phyloP scores from a whole-genome alignment of 1,284 basidiomycete genomes.

The Tilletia caries region DNA sequence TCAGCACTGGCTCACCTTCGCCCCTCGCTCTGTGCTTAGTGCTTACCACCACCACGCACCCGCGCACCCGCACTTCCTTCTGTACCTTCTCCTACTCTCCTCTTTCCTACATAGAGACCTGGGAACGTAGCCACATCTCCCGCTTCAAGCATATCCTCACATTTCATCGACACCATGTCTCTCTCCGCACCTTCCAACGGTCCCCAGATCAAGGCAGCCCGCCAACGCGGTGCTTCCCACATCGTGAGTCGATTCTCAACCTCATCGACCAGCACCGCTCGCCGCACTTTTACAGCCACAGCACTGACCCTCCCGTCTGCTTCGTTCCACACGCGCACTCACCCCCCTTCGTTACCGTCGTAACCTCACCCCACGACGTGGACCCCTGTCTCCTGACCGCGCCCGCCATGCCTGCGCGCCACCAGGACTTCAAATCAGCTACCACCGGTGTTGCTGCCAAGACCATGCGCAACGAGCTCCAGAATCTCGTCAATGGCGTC shows the following conservation, averaged over 20 bases:
- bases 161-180: conserved; percentile 6
- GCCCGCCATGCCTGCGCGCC: conserved; percentile 19
- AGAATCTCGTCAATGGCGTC: conserved; percentile 71
- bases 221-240: conserved; percentile 49
- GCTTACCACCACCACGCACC: not conserved
- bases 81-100: not conserved
- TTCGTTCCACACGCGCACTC: too few relatives aligned
- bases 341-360: not conserved
- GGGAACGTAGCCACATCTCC: too few relatives aligned
- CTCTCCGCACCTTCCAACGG: conserved; percentile 48
- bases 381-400: conserved; percentile 10
- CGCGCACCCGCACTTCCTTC: not conserved
- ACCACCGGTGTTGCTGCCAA: conserved; percentile 96
- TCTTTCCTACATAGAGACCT: not conserved
- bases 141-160: not conserved
- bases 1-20: too few relatives aligned
- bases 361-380: too few relatives aligned
- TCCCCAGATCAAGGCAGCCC: conserved; percentile 45
- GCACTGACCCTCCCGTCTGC: too few relatives aligned
- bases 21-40: too few relatives aligned
- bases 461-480: conserved; percentile 97
- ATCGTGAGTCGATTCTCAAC: conserved; percentile 38
- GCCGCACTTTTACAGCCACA: not conserved
- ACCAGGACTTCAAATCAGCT: conserved; percentile 85
- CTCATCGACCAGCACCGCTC: not conserved